Evolutionary conservation across 768 basidiomycete species (phyloP), one percentile per base, ranked within the genome.

Genomic region (Psilocybe cyanescens): DNA sequence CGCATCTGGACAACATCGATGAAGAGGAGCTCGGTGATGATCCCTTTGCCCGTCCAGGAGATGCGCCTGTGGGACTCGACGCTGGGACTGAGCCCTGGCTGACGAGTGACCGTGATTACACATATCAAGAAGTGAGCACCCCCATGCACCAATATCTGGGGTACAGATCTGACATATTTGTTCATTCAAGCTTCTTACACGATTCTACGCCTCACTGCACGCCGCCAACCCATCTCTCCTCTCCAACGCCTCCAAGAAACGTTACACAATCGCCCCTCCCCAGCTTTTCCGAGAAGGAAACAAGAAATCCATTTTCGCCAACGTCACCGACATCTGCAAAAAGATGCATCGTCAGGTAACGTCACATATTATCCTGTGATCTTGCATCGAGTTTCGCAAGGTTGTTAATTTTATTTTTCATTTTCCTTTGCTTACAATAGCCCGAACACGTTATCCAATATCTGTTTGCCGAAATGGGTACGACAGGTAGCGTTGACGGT

Each of bases 371-470:
- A 29, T 41, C 9, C 14, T 16, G 19, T 33, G 51, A n/a, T 39
- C 24, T 24, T 24, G 24, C 24, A 24, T 24, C 24, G 24, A 24
- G 24, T 24, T 24, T 24, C 24, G 24, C 24, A 24, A 24, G 24
- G 24, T 24, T 19, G 19, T 19, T 24, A 24, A 24, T 24, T 24
- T 24, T 24, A 2, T n/a, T 54, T 24, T 31, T 30, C 3, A 53
- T 52, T 53, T 55, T 33, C 37, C 16, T 3, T 45, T 46, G 44
- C 30, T 56, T 29, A 50, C 6, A 45, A 50, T 82, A 94, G 80
- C 95, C 97, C 17, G 97, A 98, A 76, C 97, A 99, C 69, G 95
- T 98, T 70, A 99, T 98, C 64, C 89, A 92, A 75, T 99, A 93
- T 82, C 80, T 99, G 65, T 99, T 98, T 72, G 88, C 97, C 57